Percentiles rank a stretch among this genome's conserved stretches.
Conservation (phyloP, 306 rosid species). For the Lablab purpureus region DNA sequence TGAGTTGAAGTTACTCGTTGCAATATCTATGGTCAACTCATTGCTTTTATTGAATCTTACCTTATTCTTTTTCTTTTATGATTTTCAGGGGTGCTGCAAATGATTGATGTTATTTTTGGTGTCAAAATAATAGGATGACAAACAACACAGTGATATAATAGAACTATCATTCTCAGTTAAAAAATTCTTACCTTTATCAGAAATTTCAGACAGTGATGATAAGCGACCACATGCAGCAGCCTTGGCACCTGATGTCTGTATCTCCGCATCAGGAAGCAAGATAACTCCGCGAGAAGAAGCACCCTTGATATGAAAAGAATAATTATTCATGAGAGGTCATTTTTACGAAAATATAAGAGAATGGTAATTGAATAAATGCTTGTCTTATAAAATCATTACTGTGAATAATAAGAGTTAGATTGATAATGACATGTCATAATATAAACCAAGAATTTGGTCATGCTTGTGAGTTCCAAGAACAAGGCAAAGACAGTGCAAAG, state of each 20-base stretch:
- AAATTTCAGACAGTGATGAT: conserved; percentile 74
- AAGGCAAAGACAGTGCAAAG: background rate
- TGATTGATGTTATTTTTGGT: too few species aligned
- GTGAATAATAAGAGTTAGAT: conserved; percentile 2
- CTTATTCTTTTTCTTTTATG: conserved; percentile 45
- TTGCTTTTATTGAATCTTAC: conserved; percentile 49
- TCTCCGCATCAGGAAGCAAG: conserved; percentile 77
- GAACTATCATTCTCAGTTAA: too few species aligned
- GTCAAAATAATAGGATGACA: too few species aligned
- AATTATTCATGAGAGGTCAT: conserved; percentile 18
- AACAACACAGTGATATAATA: too few species aligned
- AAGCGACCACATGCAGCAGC: conserved; percentile 92
- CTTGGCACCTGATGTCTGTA: conserved; percentile 85
- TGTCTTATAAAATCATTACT: conserved; percentile 25
- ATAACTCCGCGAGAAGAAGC: conserved; percentile 68
- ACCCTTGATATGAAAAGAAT: conserved; percentile 59
- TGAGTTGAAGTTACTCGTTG: conserved; percentile 26
- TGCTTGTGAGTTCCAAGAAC: background rate
- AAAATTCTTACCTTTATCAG: conserved; percentile 69
- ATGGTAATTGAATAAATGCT: conserved; percentile 9
- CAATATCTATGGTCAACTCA: conserved; percentile 19
- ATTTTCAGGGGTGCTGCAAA: too few species aligned
- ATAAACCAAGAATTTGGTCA: background rate
- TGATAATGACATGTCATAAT: background rate
- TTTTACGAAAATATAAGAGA: background rate